Evolutionary conservation across 805 yeast genomes (phyloP), one percentile per base, ranked within the genome.

Genomic region (Lachancea quebecensis): DNA sequence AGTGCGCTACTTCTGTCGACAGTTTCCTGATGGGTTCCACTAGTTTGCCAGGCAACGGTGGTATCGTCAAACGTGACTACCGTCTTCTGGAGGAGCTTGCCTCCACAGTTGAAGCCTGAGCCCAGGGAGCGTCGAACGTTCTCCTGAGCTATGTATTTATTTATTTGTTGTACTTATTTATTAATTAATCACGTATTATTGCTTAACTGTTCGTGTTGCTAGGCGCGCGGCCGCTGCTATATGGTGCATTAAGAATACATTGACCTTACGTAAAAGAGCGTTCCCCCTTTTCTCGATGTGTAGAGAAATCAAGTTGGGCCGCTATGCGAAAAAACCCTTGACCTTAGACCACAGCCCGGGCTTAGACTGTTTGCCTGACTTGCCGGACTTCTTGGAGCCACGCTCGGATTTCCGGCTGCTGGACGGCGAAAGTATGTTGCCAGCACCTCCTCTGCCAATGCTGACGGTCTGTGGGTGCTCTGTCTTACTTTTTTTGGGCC

Each of bases 1-100:
- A 91, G 69, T 89, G 96, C 78, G 99, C 99, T 32, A 77, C 96
- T 55, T 89, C 87, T 57, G 95, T 91, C 51, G 99, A 91, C 63
- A 66, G 72, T 55, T 85, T 66, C 65, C 73, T 91, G 65, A 79
- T 81, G 80, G 90, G 91, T 21, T 68, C 77, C 51, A 76, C 95
- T 16, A 76, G 85, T 60, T 75, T 93, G 58, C 98, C 99, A 50
- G 96, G 96, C 37, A 86, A 85, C 63, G 98, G 98, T 45, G 83
- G 95, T 34, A 85, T 93, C 62, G 87, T 83, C 57, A 87, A 82
- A 68, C 81, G 97, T 67, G 81, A 84, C 66, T 86, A 75, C 67
- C 80, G 78, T 58, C 68, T 86, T 54, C 71, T 85, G 60, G 90
- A 82, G 66, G 91, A 85, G 60, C 71, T 85, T 55, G 88, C 88